phyloP scores from a whole-genome alignment of 2,329 filamentous ascomycete genomes.

The Elsinoe ampelina region DNA sequence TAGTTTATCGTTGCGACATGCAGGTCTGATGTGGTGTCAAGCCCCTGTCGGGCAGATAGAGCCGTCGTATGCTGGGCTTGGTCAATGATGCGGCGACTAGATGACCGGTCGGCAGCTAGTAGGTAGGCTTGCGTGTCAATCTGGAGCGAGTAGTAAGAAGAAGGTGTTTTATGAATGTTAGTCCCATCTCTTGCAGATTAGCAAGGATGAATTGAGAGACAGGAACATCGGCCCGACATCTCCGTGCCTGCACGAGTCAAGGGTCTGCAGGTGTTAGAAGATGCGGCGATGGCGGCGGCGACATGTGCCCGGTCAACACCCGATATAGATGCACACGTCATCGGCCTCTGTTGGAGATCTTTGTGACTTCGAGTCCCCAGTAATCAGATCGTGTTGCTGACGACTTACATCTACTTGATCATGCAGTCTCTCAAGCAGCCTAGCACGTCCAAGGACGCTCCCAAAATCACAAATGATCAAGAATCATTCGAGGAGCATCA shows the following conservation, averaged over 20 bases:
- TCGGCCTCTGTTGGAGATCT: too few species aligned
- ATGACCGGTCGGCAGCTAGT: too few species aligned
- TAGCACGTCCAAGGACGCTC: background rate
- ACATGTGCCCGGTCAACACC: too few species aligned
- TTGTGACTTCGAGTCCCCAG: too few species aligned
- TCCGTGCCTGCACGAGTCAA: background rate
- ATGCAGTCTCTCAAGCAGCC: background rate
- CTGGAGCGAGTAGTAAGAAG: background rate
- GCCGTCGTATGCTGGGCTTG: background rate
- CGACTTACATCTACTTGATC: background rate
- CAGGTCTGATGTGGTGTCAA: background rate
- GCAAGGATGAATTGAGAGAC: background rate
- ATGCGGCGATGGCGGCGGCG: background rate
- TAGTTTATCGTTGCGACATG: slow-evolving; percentile 6
- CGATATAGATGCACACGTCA: too few species aligned
- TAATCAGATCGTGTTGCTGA: too few species aligned
- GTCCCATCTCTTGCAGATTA: background rate
- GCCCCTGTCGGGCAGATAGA: background rate
- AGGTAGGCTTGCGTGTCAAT: background rate
- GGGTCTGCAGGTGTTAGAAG: background rate
- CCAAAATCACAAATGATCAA: background rate
- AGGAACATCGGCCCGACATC: background rate
- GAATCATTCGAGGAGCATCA: slow-evolving; percentile 14
- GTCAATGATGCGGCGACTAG: too few species aligned
- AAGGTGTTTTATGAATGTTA: background rate